Evolutionary conservation across 1,284 basidiomycete genomes (phyloP), one percentile per base, ranked within the genome.

Genomic region (Cerioporus squamosus): DNA sequence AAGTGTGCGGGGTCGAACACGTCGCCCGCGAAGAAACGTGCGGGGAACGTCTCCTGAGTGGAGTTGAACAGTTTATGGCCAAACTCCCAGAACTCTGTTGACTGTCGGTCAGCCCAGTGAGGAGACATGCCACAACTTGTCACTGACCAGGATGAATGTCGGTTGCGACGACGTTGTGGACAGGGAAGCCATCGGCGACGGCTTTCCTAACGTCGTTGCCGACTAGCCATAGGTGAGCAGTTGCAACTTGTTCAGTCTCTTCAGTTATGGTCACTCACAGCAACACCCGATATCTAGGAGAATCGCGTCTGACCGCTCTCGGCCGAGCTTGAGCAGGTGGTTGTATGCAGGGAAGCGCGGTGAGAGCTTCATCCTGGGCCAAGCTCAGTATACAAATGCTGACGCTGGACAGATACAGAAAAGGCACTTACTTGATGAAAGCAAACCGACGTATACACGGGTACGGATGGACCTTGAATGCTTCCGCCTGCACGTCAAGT

Each of bases 261-360:
- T 26, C 6, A 29, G 26, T 29, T 3, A 43, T 22, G 6, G 3
- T 14, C 0, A 26, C 80, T 65, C 56, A 83, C 82, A 81, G 64
- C 80, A 82, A 59, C 81, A 83, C 1, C 73, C 76, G 20, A 77
- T 65, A 46, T 79, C 76, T 2, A 85, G 69, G 8, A 83, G 68
- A 31, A 86, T 75, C 3, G 81, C 79, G 42, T 73, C 71, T 17
- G 71, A 58, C n/a, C 74, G 75, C 6, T 74, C 70, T 22, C 69
- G 67, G 1, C 72, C 70, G 1, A 83, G 69, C 44, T 74, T 64
- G 2, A 84, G 66, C 5, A 77, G 74, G 15, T 74, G 68, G 3
- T 68, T 55, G 66, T 85, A 85, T 0, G 67, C 76, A 6, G 79
- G 78, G 9, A 77, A 64, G 6, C 68, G 72, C 3, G 75, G 72